Evolutionary conservation across 2,329 filamentous ascomycete genomes (phyloP).

Genomic region (Rasamsonia emersonii): DNA sequence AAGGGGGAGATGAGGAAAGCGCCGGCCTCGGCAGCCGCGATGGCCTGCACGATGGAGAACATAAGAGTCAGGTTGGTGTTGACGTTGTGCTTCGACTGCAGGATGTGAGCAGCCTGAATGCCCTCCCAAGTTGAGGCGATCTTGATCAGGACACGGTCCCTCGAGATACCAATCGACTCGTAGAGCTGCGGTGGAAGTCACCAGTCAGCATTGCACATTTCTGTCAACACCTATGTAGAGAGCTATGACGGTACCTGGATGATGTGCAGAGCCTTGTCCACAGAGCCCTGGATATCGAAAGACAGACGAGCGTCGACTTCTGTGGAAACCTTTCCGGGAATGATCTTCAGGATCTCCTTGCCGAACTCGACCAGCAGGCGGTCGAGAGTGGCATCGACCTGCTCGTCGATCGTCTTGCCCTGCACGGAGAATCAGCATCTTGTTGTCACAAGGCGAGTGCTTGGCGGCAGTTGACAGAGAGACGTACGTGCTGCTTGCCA

Average conservation of each 20-base stretch:
- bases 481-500: constrained; percentile 67
- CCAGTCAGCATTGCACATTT: background rate
- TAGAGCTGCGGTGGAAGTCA: constrained; percentile 62
- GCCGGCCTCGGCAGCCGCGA: constrained; percentile 87
- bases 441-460: too few species aligned
- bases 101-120: constrained; percentile 95
- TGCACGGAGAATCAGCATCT: constrained; percentile 19
- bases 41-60: constrained; percentile 93
- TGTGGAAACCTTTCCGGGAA: constrained; percentile 97
- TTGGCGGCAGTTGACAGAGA: background rate
- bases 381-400: constrained; percentile 88
- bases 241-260: constrained; percentile 62
- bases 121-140: constrained; percentile 98
- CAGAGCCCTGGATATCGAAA: constrained; percentile 85
- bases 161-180: constrained; percentile 80
- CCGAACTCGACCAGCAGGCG: constrained; percentile 95
- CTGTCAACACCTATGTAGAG: background rate
- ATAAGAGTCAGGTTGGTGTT: constrained; percentile 99
- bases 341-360: constrained; percentile 92
- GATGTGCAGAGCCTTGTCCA: constrained; percentile 93
- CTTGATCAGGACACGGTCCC: constrained; percentile 97
- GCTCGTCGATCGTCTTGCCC: constrained; percentile 58
- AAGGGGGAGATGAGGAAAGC: constrained; percentile 99
- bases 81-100: constrained; percentile 90
- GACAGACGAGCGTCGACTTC: constrained; percentile 96